A percentile compares a stretch with the other conserved stretches of the same genome.
Conservation (phyloP, 2,329 filamentous ascomycete species). For the Penicillium nordicum region DNA sequence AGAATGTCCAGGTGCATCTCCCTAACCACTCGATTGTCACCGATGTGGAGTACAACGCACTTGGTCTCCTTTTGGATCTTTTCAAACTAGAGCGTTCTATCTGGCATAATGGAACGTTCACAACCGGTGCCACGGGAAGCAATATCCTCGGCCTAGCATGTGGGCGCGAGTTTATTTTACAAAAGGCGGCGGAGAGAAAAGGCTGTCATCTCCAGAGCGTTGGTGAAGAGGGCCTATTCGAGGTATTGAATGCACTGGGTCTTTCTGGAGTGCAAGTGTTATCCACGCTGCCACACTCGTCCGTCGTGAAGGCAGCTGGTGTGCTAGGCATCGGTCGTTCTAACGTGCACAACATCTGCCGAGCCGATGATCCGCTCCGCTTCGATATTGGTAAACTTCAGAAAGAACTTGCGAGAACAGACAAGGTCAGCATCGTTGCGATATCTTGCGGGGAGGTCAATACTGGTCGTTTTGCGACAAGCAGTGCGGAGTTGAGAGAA, state of each 20-base stretch:
- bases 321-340: conserved; percentile 73
- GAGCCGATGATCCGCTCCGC: conserved; percentile 56
- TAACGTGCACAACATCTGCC: conserved; percentile 60
- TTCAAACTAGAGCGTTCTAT: conserved; percentile 54
- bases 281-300: conserved; percentile 80
- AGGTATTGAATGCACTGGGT: conserved; percentile 62
- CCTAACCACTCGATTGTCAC: conserved; percentile 72
- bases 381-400: conserved; percentile 68
- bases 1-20: conserved; percentile 81
- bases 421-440: conserved; percentile 68
- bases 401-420: conserved; percentile 51
- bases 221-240: conserved; percentile 66
- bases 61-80: conserved; percentile 66
- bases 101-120: conserved; percentile 75
- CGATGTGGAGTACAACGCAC: conserved; percentile 68
- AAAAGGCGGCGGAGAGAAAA: conserved; percentile 42
- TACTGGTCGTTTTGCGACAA: conserved; percentile 73
- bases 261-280: conserved; percentile 70
- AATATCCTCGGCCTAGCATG: conserved; percentile 65
- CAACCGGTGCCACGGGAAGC: conserved; percentile 67
- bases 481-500: conserved; percentile 56
- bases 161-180: conserved; percentile 61
- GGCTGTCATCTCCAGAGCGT: conserved; percentile 46
- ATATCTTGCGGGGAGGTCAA: conserved; percentile 90
- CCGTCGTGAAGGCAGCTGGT: conserved; percentile 76